phyloP scores from a whole-genome alignment of 148 eudicot species.

The Rhododendron vialii region DNA sequence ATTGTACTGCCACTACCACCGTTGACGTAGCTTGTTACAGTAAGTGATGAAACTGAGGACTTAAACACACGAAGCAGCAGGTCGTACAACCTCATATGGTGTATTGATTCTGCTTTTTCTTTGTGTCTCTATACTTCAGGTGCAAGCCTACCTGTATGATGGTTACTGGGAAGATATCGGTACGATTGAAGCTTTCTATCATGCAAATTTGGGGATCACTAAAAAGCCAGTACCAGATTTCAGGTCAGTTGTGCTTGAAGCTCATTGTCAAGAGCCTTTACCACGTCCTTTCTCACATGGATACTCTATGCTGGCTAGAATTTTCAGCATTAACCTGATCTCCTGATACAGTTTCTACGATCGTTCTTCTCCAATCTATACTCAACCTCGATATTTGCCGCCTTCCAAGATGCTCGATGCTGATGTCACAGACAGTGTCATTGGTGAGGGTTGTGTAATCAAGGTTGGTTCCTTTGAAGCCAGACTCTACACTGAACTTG shows the following conservation, averaged over 20 bases:
- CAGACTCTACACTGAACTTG: background rate
- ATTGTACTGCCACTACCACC: background rate
- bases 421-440: constrained; percentile 89
- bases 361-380: constrained; percentile 92
- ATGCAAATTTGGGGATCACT: constrained; percentile 87
- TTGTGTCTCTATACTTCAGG: constrained; percentile 30
- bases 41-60: background rate
- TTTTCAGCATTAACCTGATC: background rate
- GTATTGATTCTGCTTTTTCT: background rate
- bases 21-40: background rate
- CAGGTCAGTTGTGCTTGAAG: constrained; percentile 37
- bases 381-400: constrained; percentile 97
- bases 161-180: constrained; percentile 99
- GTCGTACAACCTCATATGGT: background rate
- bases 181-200: constrained; percentile 88
- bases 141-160: constrained; percentile 89
- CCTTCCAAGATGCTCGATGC: constrained; percentile 99
- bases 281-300: background rate
- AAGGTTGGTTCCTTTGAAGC: constrained; percentile 42
- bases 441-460: constrained; percentile 97
- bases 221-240: constrained; percentile 94
- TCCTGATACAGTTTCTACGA: constrained; percentile 76
- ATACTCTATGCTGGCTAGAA: background rate
- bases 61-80: background rate
- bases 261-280: background rate